A percentile compares a stretch with the other conserved stretches of the same genome.
Conservation (phyloP, 1,284 basidiomycete genomes). For the Trichosporon ovoides region DNA sequence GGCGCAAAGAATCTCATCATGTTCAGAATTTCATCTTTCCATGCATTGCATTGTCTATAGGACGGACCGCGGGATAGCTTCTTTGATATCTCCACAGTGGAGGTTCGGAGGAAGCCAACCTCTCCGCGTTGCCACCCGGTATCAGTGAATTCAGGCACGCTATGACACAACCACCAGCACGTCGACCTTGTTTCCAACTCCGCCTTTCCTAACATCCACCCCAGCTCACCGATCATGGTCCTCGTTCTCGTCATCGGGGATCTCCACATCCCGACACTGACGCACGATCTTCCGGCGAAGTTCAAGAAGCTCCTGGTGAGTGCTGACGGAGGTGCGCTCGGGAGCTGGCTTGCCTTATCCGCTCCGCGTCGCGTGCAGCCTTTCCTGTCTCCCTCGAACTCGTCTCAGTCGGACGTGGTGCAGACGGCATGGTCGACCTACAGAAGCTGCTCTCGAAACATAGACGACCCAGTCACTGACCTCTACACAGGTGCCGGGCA, state of each 20-base stretch:
- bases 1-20: slow-evolving; percentile 3
- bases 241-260: slow-evolving; percentile 92
- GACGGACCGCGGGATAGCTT: too few relatives aligned
- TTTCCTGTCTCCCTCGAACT: too few relatives aligned
- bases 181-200: neutral
- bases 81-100: too few relatives aligned
- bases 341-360: neutral
- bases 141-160: neutral
- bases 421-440: too few relatives aligned
- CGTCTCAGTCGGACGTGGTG: too few relatives aligned
- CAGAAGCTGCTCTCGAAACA: too few relatives aligned
- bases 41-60: neutral
- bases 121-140: neutral
- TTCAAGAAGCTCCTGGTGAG: slow-evolving; percentile 89
- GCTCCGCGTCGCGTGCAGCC: neutral
- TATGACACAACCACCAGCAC: neutral
- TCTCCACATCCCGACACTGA: slow-evolving; percentile 80
- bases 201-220: neutral
- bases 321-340: slow-evolving; percentile 1
- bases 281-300: slow-evolving; percentile 86
- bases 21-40: too few relatives aligned
- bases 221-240: slow-evolving; percentile 54
- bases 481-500: slow-evolving; percentile 64
- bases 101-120: too few relatives aligned
- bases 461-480: too few relatives aligned